Conservation (phyloP, 768 basidiomycete species). For the Boletus fagicola region DNA sequence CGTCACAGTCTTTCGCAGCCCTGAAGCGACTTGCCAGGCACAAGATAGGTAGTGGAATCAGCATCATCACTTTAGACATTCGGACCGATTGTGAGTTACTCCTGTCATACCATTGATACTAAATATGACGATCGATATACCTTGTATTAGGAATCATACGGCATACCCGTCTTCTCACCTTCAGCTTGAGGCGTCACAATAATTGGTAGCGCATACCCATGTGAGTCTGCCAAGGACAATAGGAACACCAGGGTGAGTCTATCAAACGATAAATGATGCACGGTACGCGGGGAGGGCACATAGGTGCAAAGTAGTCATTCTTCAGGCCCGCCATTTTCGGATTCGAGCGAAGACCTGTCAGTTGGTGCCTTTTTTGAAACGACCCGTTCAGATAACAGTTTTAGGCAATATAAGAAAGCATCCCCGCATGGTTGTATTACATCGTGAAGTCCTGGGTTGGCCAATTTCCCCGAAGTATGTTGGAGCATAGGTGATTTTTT, state of each 20-base stretch:
- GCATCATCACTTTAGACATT: neutral
- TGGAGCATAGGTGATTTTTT: neutral
- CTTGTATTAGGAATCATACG: conserved; percentile 26
- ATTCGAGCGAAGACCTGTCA: conserved; percentile 4
- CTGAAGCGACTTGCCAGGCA: conserved; percentile 12
- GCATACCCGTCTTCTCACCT: conserved; percentile 19
- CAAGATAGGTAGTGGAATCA: conserved; percentile 5
- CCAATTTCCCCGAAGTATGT: neutral
- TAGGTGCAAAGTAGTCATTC: conserved; percentile 1
- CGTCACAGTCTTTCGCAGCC: conserved; percentile 22
- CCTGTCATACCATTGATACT: conserved; percentile 17
- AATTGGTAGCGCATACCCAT: neutral
- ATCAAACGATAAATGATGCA: conserved; percentile 3
- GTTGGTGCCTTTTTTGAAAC: conserved; percentile 17
- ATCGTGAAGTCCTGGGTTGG: neutral
- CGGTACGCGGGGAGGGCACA: conserved; percentile 7
- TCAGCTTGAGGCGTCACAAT: neutral
- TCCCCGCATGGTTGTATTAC: conserved; percentile 28
- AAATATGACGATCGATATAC: conserved; percentile 23
- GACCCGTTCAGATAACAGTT: conserved; percentile 11
- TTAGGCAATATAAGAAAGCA: conserved; percentile 9
- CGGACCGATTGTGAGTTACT: conserved; percentile 15
- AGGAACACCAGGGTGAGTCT: neutral
- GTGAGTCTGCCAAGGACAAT: conserved; percentile 1
- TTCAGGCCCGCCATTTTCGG: conserved; percentile 10